These are phyloP conservation scores for Monilinia fructigena DNA, from an alignment of 2,329 filamentous ascomycete genomes.

Conservation along the genomic window DNA sequence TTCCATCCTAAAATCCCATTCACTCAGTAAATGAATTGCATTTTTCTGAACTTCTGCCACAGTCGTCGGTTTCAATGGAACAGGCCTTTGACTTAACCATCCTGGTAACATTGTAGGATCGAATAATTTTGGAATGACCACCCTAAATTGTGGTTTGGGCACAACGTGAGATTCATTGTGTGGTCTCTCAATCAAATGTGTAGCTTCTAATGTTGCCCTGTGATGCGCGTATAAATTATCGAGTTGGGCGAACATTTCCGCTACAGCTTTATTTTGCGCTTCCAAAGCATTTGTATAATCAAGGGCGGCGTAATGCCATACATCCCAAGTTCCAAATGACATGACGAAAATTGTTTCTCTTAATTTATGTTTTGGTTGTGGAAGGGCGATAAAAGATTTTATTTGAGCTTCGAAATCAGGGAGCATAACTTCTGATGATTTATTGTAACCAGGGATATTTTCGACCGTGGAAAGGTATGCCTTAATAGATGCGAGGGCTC, in stretches of 20 bases:
- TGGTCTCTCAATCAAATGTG: background rate
- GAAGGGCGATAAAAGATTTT: constrained; percentile 33
- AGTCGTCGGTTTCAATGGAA: constrained; percentile 47
- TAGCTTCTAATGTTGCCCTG: constrained; percentile 15
- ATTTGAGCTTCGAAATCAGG: constrained; percentile 38
- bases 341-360: constrained; percentile 36
- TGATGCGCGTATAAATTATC: constrained; percentile 35
- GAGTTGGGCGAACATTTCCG: constrained; percentile 36
- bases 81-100: constrained; percentile 48
- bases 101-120: constrained; percentile 56
- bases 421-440: constrained; percentile 23
- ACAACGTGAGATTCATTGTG: background rate
- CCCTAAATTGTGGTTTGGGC: constrained; percentile 44
- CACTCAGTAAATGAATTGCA: constrained; percentile 49
- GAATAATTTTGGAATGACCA: constrained; percentile 53
- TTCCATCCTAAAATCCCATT: constrained; percentile 51
- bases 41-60: constrained; percentile 55
- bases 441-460: constrained; percentile 4
- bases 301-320: constrained; percentile 36
- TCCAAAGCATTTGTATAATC: constrained; percentile 27
- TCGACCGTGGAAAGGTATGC: constrained; percentile 26
- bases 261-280: constrained; percentile 28
- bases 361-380: constrained; percentile 23
- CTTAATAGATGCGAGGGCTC: constrained; percentile 32
- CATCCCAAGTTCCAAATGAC: constrained; percentile 40